Evolutionary conservation across 2,329 filamentous ascomycete genomes (phyloP), one percentile per base, ranked within the genome.

Genomic region (Cladophialophora bantiana): DNA sequence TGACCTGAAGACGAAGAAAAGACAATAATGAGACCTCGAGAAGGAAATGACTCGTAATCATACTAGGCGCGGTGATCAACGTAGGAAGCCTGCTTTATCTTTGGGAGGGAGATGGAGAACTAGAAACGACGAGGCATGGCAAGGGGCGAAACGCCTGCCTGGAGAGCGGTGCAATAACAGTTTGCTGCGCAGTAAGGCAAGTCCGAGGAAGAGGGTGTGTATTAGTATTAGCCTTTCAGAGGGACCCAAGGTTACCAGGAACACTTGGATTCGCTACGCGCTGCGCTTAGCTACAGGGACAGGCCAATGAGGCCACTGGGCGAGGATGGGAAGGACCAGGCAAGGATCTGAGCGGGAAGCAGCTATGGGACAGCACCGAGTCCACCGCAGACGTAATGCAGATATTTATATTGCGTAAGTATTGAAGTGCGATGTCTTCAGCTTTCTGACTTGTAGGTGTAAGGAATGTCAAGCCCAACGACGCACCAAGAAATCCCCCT

Each of bases 1-100:
- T 45, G 48, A 62, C 38, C n/a, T 55, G 59, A 54, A 40, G 59
- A 59, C 32, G 48, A 9, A 55, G 50, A 55, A 55, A 32, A 55
- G 50, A 38, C 45, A 62, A 55, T 18, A 48, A 55, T 53, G 48
- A 62, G 59, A 55, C 59, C 50, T 52, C 36, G 59, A 55, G 50
- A 20, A 31, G 32, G 48, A 54, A 62, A 42, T 55, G 26, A 62
- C 59, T 62, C 48, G 50, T 36, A 54, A 48, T 62, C 5, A 40
- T 12, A 40, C 56, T 35, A 42, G 18, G 56, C n/a, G 18, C 35
- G n/a, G 56, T 42, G 56, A 59, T 26, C 56, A 7, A 40, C 13
- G 48, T 32, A 52, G 48, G 48, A 20, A 32, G 31, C 48, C 18
- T 26, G 48, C 48, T 32, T 26, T 20, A 20, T 52, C 6, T 12